These are phyloP conservation scores for Leccinum subatratum DNA, from an alignment of 1,284 basidiomycete genomes.

Conservation along the genomic window DNA sequence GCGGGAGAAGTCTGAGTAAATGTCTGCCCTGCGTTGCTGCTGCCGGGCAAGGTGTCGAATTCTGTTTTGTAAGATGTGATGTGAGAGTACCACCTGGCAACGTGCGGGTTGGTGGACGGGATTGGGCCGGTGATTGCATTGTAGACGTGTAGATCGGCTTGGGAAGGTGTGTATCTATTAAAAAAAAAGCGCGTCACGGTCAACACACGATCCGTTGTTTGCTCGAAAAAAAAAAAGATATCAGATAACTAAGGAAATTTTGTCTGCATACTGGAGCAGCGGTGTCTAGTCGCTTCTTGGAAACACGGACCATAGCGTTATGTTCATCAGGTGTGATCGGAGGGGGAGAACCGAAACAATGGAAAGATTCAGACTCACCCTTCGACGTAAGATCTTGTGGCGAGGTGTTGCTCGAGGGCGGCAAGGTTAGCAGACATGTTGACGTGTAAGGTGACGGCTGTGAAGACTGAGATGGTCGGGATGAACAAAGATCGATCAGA, in stretches of 20 bases:
- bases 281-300: constrained; percentile 98
- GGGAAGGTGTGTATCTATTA: constrained; percentile 89
- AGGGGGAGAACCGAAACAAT: constrained; percentile 22
- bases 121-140: constrained; percentile 69
- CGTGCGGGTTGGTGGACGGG: constrained; percentile 69
- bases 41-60: constrained; percentile 75
- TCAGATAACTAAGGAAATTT: constrained; percentile 83
- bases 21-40: constrained; percentile 76
- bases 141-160: constrained; percentile 95
- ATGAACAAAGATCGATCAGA: constrained; percentile 29
- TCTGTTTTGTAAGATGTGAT: constrained; percentile 84
- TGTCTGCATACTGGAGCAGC: constrained; percentile 80
- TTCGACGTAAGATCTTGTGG: constrained; percentile 83
- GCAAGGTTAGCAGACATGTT: constrained; percentile 70
- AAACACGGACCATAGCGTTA: constrained; percentile 97
- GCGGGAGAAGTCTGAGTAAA: constrained; percentile 53
- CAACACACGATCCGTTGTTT: constrained; percentile 11
- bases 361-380: constrained; percentile 60
- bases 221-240: constrained; percentile 21
- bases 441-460: constrained; percentile 17
- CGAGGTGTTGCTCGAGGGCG: constrained; percentile 82
- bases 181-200: constrained; percentile 15
- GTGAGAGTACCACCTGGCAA: constrained; percentile 91
- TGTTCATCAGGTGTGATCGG: constrained; percentile 61
- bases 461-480: constrained; percentile 18